Conservation (phyloP, 176 grass and related monocot genomes). For the Avena eriantha region DNA sequence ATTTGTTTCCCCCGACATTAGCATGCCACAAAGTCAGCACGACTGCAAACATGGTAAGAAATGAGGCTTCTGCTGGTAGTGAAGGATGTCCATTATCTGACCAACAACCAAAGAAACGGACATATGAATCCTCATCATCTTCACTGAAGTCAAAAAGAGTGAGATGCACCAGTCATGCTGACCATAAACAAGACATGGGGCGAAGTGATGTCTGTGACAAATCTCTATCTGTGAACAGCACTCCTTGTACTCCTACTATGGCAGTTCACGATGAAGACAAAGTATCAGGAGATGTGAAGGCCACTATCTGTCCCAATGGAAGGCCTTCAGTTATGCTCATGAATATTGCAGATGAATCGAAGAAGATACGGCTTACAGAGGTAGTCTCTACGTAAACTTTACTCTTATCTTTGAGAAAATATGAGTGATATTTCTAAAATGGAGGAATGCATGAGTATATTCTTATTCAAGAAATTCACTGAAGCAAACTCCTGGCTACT, state of each 20-base stretch:
- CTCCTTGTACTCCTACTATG: conserved; percentile 24
- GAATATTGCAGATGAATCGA: conserved; percentile 84
- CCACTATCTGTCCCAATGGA: conserved; percentile 18
- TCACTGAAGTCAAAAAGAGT: conserved; percentile 87
- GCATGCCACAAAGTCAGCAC: conserved; percentile 34
- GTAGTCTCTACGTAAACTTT: conserved; percentile 40
- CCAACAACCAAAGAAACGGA: conserved; percentile 63
- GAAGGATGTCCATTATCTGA: conserved; percentile 40
- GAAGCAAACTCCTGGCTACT: conserved; percentile 15
- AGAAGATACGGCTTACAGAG: conserved; percentile 76
- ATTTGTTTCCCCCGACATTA: conserved; percentile 40
- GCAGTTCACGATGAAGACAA: conserved; percentile 38
- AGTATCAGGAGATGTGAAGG: conserved; percentile 39
- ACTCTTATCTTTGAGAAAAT: conserved; percentile 4
- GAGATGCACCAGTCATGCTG: conserved; percentile 50
- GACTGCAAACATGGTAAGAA: conserved; percentile 16
- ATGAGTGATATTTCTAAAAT: neutral
- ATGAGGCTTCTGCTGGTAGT: conserved; percentile 28
- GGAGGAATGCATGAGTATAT: conserved; percentile 1
- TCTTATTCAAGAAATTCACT: conserved; percentile 3
- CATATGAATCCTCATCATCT: conserved; percentile 67
- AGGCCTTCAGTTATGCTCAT: conserved; percentile 80
- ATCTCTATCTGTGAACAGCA: neutral
- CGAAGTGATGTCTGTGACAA: conserved; percentile 37
- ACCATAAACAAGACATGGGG: conserved; percentile 44